Base-by-base conservation (phyloP, 768 basidiomycete genomes). In the Termitomyces sp. region DNA sequence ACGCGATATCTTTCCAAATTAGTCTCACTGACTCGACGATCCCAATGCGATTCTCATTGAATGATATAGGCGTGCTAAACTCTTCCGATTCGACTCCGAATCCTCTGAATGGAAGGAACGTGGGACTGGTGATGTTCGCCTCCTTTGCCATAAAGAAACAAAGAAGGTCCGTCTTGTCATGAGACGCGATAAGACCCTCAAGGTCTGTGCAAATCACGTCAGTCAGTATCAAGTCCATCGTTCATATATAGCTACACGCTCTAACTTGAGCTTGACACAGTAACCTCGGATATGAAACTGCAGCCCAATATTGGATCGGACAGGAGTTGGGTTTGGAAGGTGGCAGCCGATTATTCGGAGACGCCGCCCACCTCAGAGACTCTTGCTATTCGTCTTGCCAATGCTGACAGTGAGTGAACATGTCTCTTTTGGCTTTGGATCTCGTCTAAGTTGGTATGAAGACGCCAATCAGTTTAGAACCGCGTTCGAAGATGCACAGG, bases 291-390 rank as follows among this genome's bases (percentile, higher is more conserved):
- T 64, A 98, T 98, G 93, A 85, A 78, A 66, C 87, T 99, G 65
- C 93, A 96, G 70, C 93, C 95, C 68, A 98, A 98, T 76, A 93
- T 98, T 67, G 96, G 95, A 54, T 98, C 95, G 53, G 97, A 99
- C 79, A 85, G 97, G 75, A 96, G 94, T 67, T 98, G 97, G 97
- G 95, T 99, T 36, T 98, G 92, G 90, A 96, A 97, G 74, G 95
- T 96, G 54, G 83, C 86, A 54, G 96, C 96, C 30, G 97, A 99
- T 74, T 95, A 91, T 71, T 86, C 96, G 55, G 97, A 99, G 72
- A 79, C 81, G 55, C 93, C 91, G 48, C 85, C 96, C 24, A 89
- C 93, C 47, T 72, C 95, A 22, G 97, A 98, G 77, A 99, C 97
- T 27, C 87, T 99, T 61, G 97, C 97, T 53, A 97, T 99, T 71